Conservation (phyloP, 768 basidiomycete genomes). For the Suillus brevipes region DNA sequence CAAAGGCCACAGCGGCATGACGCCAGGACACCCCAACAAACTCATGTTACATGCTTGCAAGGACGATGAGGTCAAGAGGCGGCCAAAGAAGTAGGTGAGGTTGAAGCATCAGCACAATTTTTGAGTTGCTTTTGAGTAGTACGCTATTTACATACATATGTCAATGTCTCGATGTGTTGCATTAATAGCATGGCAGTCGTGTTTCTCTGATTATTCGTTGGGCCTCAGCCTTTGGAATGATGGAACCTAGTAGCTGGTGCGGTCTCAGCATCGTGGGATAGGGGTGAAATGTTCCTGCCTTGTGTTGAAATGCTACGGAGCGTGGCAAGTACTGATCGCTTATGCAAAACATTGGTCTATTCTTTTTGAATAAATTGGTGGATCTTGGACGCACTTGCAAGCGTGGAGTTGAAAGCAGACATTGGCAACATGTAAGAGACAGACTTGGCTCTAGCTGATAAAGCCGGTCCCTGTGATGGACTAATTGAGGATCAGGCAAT, state of each 20-base stretch:
- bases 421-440: background rate
- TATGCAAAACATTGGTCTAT: conserved; percentile 21
- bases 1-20: conserved; percentile 87
- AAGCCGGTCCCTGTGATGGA: background rate
- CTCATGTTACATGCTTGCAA: conserved; percentile 83
- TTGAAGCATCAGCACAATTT: background rate
- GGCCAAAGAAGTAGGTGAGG: conserved; percentile 34
- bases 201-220: background rate
- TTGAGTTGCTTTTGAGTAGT: conserved; percentile 3
- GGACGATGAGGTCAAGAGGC: conserved; percentile 83
- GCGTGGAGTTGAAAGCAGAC: background rate
- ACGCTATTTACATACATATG: conserved; percentile 6
- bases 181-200: conserved; percentile 9
- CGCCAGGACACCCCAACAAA: conserved; percentile 68
- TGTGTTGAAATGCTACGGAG: conserved; percentile 15
- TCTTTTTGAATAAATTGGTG: conserved; percentile 8
- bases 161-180: conserved; percentile 9
- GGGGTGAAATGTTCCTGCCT: background rate
- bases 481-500: background rate
- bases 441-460: background rate
- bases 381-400: background rate
- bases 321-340: conserved; percentile 15
- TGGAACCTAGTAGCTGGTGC: background rate
- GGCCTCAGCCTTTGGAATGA: background rate
- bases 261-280: background rate